Percentiles rank a stretch among this genome's conserved stretches.
phyloP scores from a whole-genome alignment of 306 rosid species.

The Myrica gale region DNA sequence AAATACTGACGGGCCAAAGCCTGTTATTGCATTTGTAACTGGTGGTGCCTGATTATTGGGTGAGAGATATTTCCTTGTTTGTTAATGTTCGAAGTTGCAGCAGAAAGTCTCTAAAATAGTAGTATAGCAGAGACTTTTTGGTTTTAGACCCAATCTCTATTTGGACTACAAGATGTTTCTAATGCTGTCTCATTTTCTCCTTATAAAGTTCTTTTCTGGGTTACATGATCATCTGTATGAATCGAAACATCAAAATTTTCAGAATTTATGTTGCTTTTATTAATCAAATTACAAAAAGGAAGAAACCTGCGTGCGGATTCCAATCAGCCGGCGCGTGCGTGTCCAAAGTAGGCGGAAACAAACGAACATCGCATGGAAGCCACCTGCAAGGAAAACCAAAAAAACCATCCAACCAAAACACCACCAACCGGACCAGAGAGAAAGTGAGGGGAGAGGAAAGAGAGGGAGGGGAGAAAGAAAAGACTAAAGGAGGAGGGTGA shows the following conservation, averaged over 20 bases:
- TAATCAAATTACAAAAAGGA: neutral
- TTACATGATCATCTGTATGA: neutral
- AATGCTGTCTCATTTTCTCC: neutral
- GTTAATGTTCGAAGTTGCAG: slow-evolving; percentile 6
- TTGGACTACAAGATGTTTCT: neutral
- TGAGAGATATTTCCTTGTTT: slow-evolving; percentile 36
- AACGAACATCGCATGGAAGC: no score
- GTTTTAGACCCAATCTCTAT: neutral
- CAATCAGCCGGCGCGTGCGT: no score
- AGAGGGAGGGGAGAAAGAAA: no score
- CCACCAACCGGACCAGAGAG: no score
- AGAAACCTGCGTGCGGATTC: no score
- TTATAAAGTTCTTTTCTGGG: neutral
- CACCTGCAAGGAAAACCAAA: no score
- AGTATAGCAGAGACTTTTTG: neutral
- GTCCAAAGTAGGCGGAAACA: no score
- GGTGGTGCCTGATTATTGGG: slow-evolving; percentile 99
- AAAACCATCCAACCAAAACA: no score
- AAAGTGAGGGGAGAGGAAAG: no score
- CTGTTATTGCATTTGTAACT: slow-evolving; percentile 86
- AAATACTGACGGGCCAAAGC: slow-evolving; percentile 55
- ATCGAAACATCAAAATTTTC: neutral
- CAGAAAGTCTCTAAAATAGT: neutral
- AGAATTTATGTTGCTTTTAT: neutral
- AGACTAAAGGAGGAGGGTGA: no score